These are phyloP conservation scores for Pleurotus ostreatus DNA, from an alignment of 768 basidiomycete species.

Conservation along the genomic window DNA sequence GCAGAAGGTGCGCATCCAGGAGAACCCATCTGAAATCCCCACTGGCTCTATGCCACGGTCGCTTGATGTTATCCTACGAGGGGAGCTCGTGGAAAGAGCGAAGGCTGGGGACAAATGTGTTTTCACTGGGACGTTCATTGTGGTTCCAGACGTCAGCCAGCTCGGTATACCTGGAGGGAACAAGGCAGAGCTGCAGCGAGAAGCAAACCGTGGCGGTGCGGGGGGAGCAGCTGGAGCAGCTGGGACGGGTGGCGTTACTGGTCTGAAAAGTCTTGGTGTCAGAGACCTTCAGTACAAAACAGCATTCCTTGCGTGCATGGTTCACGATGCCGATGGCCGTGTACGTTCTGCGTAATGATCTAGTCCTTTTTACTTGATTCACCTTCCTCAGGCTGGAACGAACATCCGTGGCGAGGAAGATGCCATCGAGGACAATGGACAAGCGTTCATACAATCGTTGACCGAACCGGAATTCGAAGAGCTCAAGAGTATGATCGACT, in stretches of 20 bases:
- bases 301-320: slow-evolving; percentile 98
- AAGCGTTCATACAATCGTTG: slow-evolving; percentile 83
- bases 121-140: slow-evolving; percentile 97
- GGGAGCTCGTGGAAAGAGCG: slow-evolving; percentile 96
- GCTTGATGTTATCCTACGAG: slow-evolving; percentile 90
- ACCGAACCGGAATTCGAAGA: slow-evolving; percentile 96
- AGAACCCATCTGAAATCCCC: slow-evolving; percentile 98
- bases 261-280: slow-evolving; percentile 91
- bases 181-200: slow-evolving; percentile 84
- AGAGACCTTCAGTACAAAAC: slow-evolving; percentile 97
- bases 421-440: slow-evolving; percentile 68
- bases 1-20: slow-evolving; percentile 99
- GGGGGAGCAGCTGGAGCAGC: slow-evolving; percentile 52
- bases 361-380: neutral
- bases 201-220: slow-evolving; percentile 64
- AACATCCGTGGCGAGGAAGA: slow-evolving; percentile 91
- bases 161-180: slow-evolving; percentile 94
- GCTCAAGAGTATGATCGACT: slow-evolving; percentile 89
- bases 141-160: slow-evolving; percentile 97
- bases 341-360: slow-evolving; percentile 41
- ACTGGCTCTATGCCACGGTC: slow-evolving; percentile 98
- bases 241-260: slow-evolving; percentile 83
- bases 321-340: slow-evolving; percentile 82
- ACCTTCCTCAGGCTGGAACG: slow-evolving; percentile 57
- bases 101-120: slow-evolving; percentile 99